phyloP scores from a whole-genome alignment of 1,139 yeast genomes.

The Suhomyces atakaporum region DNA sequence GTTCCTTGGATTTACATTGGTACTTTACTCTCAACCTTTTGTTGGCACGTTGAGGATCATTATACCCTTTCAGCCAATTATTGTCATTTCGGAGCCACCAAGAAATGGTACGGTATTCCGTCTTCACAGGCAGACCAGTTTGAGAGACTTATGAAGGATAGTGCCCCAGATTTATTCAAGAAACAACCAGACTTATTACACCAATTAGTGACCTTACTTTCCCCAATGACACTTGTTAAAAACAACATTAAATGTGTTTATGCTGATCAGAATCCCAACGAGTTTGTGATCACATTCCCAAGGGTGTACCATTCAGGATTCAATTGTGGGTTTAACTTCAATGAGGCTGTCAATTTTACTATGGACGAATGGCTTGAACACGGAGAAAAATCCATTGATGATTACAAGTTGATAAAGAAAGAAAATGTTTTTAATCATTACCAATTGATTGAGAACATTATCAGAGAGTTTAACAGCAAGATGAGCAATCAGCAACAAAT shows the following conservation, averaged over 20 bases:
- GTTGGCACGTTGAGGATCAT: constrained; percentile 88
- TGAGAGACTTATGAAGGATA: constrained; percentile 52
- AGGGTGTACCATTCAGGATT: constrained; percentile 82
- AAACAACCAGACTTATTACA: constrained; percentile 88
- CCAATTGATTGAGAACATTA: constrained; percentile 40
- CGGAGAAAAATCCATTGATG: constrained; percentile 59
- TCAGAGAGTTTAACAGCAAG: constrained; percentile 23
- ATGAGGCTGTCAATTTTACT: constrained; percentile 82
- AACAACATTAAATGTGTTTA: constrained; percentile 64
- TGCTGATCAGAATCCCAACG: constrained; percentile 81
- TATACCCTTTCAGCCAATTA: constrained; percentile 77
- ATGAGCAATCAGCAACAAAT: constrained; percentile 4
- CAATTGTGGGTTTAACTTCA: constrained; percentile 74
- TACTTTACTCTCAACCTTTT: constrained; percentile 70
- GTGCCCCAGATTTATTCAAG: constrained; percentile 81
- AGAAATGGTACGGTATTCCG: constrained; percentile 81
- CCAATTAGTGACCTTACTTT: constrained; percentile 78
- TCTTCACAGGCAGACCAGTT: constrained; percentile 53
- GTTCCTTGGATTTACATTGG: constrained; percentile 83
- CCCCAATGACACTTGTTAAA: constrained; percentile 59
- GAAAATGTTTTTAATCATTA: constrained; percentile 59
- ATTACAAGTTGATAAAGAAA: constrained; percentile 56
- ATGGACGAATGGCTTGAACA: constrained; percentile 66
- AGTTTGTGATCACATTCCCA: constrained; percentile 73
- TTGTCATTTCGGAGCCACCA: constrained; percentile 73